These are phyloP conservation scores for Sordaria brevicollis DNA, from an alignment of 495 filamentous ascomycete species.

Conservation along the genomic window DNA sequence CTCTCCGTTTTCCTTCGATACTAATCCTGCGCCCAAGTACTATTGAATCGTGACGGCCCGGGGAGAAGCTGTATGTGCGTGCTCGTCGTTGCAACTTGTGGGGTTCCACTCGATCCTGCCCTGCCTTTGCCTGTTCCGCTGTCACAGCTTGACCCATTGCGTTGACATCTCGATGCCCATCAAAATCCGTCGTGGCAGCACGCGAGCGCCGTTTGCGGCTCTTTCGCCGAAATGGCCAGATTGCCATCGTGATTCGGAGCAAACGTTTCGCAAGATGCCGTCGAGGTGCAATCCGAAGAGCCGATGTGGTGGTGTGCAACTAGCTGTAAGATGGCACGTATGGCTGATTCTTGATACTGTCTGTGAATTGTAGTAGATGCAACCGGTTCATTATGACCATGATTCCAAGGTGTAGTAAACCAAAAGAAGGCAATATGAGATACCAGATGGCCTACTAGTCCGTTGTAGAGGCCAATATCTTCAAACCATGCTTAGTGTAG, in stretches of 20 bases:
- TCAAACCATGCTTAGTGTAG: slow-evolving; percentile 14
- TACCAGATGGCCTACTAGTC: slow-evolving; percentile 1
- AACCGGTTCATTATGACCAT: slow-evolving; percentile 17
- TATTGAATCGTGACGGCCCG: slow-evolving; percentile 38
- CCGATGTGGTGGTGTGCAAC: neutral
- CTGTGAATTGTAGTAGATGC: slow-evolving; percentile 1
- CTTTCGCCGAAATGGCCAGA: slow-evolving; percentile 72
- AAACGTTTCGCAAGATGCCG: neutral
- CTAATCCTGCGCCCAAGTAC: slow-evolving; percentile 19
- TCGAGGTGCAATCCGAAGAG: neutral
- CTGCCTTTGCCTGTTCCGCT: slow-evolving; percentile 8
- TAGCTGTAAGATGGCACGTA: neutral
- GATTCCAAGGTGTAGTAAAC: neutral
- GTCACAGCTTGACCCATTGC: slow-evolving; percentile 3
- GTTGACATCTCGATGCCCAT: slow-evolving; percentile 13
- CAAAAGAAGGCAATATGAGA: neutral
- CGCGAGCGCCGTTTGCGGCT: slow-evolving; percentile 38
- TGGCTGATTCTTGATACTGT: slow-evolving; percentile 1
- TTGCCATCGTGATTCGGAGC: slow-evolving; percentile 42
- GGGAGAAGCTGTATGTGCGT: slow-evolving; percentile 44
- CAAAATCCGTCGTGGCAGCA: slow-evolving; percentile 25
- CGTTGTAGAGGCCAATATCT: slow-evolving; percentile 2
- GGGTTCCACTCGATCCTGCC: slow-evolving; percentile 27
- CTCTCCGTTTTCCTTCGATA: slow-evolving; percentile 19
- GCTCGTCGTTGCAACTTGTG: slow-evolving; percentile 38